These are phyloP conservation scores for Podila horticola DNA, from an alignment of 192 early-diverging fungal genomes.

Conservation along the genomic window DNA sequence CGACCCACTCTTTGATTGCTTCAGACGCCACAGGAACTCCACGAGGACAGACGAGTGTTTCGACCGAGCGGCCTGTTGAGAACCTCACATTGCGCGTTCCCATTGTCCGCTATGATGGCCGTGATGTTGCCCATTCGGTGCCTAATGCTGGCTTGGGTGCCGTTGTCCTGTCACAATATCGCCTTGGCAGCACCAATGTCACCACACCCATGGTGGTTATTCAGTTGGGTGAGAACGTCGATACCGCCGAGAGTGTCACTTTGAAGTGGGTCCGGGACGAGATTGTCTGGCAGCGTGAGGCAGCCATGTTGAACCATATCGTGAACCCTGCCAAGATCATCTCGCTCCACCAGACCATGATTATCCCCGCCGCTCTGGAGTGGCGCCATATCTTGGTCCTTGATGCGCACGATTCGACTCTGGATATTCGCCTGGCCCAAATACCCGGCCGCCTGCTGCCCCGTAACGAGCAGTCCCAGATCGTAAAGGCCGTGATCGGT, in stretches of 20 bases:
- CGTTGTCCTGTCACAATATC: slow-evolving; percentile 50
- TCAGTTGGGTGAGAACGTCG: slow-evolving; percentile 48
- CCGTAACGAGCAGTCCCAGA: slow-evolving; percentile 22
- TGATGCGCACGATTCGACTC: slow-evolving; percentile 44
- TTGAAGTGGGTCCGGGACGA: slow-evolving; percentile 52
- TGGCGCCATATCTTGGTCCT: slow-evolving; percentile 50
- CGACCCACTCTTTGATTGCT: slow-evolving; percentile 33
- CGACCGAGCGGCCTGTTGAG: slow-evolving; percentile 41
- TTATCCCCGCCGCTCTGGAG: slow-evolving; percentile 49
- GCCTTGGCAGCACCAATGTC: slow-evolving; percentile 43
- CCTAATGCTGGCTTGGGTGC: slow-evolving; percentile 38
- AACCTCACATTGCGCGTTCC: slow-evolving; percentile 46
- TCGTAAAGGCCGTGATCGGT: slow-evolving; percentile 30
- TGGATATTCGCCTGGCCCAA: slow-evolving; percentile 35
- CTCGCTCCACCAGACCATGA: slow-evolving; percentile 49
- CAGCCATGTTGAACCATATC: slow-evolving; percentile 53
- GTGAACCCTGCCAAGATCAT: slow-evolving; percentile 51
- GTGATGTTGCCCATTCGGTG: slow-evolving; percentile 41
- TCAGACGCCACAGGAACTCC: slow-evolving; percentile 31
- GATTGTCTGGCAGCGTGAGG: slow-evolving; percentile 53
- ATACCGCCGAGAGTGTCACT: slow-evolving; percentile 47
- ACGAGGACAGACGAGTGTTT: slow-evolving; percentile 36
- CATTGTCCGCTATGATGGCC: slow-evolving; percentile 49
- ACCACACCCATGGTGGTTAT: slow-evolving; percentile 45
- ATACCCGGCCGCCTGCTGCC: slow-evolving; percentile 22